Percentiles rank a stretch among this genome's conserved stretches.
phyloP scores from a whole-genome alignment of 306 rosid genomes.

The Cucurbita argyrosperma region DNA sequence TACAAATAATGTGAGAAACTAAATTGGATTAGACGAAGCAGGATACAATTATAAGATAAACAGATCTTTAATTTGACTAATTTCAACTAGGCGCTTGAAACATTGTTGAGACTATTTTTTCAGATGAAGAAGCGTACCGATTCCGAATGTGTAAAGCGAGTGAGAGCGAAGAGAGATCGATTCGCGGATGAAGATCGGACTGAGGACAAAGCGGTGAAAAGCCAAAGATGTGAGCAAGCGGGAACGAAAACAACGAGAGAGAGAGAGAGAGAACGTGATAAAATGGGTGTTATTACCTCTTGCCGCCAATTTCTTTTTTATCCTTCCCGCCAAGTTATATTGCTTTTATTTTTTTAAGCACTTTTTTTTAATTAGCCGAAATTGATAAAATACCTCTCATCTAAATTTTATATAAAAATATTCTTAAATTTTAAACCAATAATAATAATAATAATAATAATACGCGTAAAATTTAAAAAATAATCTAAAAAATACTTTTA shows the following conservation, averaged over 20 bases:
- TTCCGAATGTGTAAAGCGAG: neutral
- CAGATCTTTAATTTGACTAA: neutral
- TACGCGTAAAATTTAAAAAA: no score
- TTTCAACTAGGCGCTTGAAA: neutral
- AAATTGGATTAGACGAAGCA: neutral
- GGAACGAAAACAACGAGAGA: neutral
- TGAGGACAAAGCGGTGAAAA: neutral
- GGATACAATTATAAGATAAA: neutral
- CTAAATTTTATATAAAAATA: no score
- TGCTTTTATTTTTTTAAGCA: neutral
- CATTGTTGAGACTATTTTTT: neutral
- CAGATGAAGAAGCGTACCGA: neutral
- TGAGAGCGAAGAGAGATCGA: neutral
- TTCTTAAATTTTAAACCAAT: no score
- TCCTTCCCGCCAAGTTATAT: neutral
- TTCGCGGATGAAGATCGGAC: neutral
- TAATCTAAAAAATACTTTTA: no score
- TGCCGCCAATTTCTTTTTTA: neutral
- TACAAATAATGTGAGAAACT: neutral
- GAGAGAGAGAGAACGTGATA: neutral
- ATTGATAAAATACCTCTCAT: no score
- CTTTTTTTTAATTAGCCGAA: no score
- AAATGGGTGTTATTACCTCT: neutral
- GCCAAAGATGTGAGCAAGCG: neutral
- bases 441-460: no score